Percentiles rank a stretch among this genome's conserved stretches.
Evolutionary conservation across 768 basidiomycete species (phyloP).

Genomic region (Mycena epipterygia): DNA sequence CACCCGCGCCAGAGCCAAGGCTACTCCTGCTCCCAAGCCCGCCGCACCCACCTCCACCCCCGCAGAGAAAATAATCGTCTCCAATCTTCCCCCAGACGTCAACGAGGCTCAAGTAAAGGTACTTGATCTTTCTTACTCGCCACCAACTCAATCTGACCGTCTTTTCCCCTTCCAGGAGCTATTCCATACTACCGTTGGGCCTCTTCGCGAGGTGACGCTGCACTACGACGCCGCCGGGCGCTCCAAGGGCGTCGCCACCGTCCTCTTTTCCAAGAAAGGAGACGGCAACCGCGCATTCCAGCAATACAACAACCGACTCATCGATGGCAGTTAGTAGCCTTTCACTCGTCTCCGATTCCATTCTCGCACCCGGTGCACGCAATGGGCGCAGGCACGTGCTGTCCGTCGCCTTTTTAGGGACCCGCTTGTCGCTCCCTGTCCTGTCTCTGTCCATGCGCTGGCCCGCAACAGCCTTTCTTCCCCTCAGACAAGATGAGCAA

Average conservation of each 20-base stretch:
- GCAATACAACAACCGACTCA: conserved; percentile 97
- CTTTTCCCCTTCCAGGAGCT: conserved; percentile 82
- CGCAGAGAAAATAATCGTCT: conserved; percentile 95
- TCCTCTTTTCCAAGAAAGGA: conserved; percentile 88
- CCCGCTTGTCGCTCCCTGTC: conserved; percentile 44
- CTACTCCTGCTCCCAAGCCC: conserved; percentile 53
- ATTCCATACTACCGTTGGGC: conserved; percentile 91
- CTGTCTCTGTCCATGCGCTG: conserved; percentile 56
- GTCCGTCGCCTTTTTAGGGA: conserved; percentile 43
- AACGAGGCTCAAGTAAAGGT: conserved; percentile 96
- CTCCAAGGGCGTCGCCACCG: conserved; percentile 91
- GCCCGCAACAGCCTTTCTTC: conserved; percentile 2
- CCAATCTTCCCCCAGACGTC: conserved; percentile 93
- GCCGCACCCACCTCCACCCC: conserved; percentile 57
- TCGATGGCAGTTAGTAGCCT: conserved; percentile 99
- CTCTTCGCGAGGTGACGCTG: conserved; percentile 85
- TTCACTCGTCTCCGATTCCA: conserved; percentile 59
- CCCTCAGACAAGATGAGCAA: neutral
- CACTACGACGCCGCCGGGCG: conserved; percentile 88
- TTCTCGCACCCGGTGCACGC: conserved; percentile 48
- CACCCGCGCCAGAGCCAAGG: conserved; percentile 61
- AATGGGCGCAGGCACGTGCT: conserved; percentile 36
- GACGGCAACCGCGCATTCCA: conserved; percentile 94
- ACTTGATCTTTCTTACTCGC: conserved; percentile 35
- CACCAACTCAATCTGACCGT: conserved; percentile 4